phyloP scores from a whole-genome alignment of 768 basidiomycete genomes.

The Infundibulicybe gibba region DNA sequence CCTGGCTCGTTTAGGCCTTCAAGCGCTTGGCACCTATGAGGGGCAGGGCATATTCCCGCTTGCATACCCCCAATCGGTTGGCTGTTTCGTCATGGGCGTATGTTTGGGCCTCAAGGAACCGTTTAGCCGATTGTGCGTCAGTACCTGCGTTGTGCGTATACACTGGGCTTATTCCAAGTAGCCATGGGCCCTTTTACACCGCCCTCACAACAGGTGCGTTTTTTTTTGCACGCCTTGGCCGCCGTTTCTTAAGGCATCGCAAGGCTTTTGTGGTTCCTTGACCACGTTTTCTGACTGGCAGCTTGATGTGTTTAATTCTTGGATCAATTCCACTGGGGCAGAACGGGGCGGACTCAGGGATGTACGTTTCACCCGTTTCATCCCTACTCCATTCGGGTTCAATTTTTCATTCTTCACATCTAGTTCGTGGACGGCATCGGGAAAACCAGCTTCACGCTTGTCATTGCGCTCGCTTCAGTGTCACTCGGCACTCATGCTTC shows the following conservation, averaged over 20 bases:
- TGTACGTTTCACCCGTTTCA: conserved; percentile 39
- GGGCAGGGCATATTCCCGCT: conserved; percentile 78
- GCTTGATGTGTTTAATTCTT: conserved; percentile 80
- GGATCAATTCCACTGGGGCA: conserved; percentile 62
- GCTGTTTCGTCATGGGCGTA: conserved; percentile 92
- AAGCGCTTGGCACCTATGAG: conserved; percentile 70
- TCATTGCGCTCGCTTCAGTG: conserved; percentile 73
- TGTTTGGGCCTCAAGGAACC: conserved; percentile 66
- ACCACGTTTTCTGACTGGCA: conserved; percentile 99
- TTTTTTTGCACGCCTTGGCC: background rate
- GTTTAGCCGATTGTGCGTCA: conserved; percentile 69
- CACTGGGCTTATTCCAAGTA: conserved; percentile 24
- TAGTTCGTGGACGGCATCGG: conserved; percentile 88
- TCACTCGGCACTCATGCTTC: conserved; percentile 70
- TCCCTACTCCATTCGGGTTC: conserved; percentile 1
- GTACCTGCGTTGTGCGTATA: background rate
- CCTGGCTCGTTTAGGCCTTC: conserved; percentile 76
- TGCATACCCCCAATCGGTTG: conserved; percentile 81
- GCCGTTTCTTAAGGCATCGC: background rate
- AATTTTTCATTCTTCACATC: background rate
- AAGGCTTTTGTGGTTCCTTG: conserved; percentile 92
- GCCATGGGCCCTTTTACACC: conserved; percentile 86
- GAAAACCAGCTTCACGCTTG: conserved; percentile 75
- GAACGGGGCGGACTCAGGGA: conserved; percentile 64
- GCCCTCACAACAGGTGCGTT: conserved; percentile 78